Evolutionary conservation across 2,329 filamentous ascomycete species (phyloP).

Genomic region (Penicillium sp.): DNA sequence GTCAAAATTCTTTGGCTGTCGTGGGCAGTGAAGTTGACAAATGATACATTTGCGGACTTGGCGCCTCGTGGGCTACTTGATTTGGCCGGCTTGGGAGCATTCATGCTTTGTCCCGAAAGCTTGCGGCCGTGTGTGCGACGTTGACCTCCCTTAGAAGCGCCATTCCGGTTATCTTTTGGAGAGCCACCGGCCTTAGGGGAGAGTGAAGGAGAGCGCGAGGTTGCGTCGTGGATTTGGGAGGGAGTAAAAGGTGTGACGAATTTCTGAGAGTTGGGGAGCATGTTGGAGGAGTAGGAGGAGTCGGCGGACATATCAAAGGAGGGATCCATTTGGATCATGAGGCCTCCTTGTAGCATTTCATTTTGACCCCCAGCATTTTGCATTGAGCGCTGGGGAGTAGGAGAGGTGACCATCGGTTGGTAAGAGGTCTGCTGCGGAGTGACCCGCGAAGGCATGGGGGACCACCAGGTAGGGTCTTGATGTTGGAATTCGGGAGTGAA

Average conservation of each 20-base stretch:
- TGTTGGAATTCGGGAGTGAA: slow-evolving; percentile 38
- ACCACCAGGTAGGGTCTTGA: slow-evolving; percentile 41
- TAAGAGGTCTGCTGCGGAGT: slow-evolving; percentile 35
- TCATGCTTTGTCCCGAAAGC: slow-evolving; percentile 34
- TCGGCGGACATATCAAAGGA: slow-evolving; percentile 33
- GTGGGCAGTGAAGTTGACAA: slow-evolving; percentile 83
- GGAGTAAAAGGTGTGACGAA: slow-evolving; percentile 29
- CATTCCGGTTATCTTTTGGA: slow-evolving; percentile 24
- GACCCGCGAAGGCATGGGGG: slow-evolving; percentile 32
- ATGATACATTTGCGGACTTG: slow-evolving; percentile 52
- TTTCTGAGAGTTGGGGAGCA: slow-evolving; percentile 21
- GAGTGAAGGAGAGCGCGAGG: slow-evolving; percentile 35
- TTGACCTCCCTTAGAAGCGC: slow-evolving; percentile 23
- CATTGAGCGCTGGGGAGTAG: slow-evolving; percentile 31
- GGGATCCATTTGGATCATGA: slow-evolving; percentile 38
- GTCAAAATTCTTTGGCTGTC: slow-evolving; percentile 75
- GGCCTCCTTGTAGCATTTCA: slow-evolving; percentile 35
- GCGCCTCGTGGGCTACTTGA: slow-evolving; percentile 30
- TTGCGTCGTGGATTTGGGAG: slow-evolving; percentile 20
- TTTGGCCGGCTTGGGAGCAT: slow-evolving; percentile 29
- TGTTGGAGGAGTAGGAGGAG: slow-evolving; percentile 25
- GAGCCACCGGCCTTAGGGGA: slow-evolving; percentile 33
- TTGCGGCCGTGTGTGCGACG: slow-evolving; percentile 40
- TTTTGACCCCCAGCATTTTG: slow-evolving; percentile 26
- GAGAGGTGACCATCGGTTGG: slow-evolving; percentile 31